These are phyloP conservation scores for Leishmania braziliensis DNA, from an alignment of 208 protist species.

Conservation along the genomic window DNA sequence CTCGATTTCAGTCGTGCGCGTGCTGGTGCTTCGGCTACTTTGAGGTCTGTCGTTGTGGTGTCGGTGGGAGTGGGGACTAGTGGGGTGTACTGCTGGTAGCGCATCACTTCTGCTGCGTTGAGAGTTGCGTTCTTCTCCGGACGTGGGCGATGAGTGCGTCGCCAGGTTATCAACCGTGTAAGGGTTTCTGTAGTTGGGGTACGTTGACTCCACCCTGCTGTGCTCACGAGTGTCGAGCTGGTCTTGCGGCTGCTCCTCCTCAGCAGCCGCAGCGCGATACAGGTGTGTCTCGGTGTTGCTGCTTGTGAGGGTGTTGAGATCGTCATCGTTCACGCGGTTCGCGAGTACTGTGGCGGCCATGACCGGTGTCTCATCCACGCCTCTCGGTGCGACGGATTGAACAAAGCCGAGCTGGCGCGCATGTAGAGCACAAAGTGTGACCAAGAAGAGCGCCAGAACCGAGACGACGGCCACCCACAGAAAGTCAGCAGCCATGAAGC, in stretches of 20 bases:
- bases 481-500: neutral
- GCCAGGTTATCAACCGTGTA: neutral
- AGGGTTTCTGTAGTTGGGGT: neutral
- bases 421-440: neutral
- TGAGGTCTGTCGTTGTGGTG: neutral
- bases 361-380: neutral
- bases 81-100: neutral
- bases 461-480: neutral
- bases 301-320: neutral
- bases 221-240: neutral
- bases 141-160: neutral
- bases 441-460: neutral
- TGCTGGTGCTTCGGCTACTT: neutral
- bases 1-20: neutral
- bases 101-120: neutral
- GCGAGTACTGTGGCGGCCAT: constrained; percentile 14
- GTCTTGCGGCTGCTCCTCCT: neutral
- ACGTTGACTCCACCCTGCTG: neutral
- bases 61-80: neutral
- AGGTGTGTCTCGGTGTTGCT: neutral
- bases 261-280: neutral
- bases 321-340: constrained; percentile 14
- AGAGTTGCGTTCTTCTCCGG: neutral
- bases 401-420: neutral
- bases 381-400: neutral